These are phyloP conservation scores for Closterium sp. DNA, from an alignment of 139 green algal genomes.

Conservation along the genomic window DNA sequence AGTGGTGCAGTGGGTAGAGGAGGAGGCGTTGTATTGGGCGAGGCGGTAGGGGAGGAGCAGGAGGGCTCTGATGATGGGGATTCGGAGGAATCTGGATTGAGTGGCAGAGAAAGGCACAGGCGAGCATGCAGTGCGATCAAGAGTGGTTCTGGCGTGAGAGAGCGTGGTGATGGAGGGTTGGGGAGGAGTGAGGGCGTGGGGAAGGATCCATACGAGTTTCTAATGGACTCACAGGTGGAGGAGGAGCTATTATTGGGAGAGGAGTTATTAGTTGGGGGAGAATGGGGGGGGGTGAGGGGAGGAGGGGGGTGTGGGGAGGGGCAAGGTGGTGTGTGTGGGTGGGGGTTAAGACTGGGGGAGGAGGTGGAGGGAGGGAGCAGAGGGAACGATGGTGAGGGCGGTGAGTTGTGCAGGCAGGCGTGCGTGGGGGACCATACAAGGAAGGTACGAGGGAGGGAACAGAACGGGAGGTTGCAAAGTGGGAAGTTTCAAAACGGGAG, in stretches of 20 bases:
- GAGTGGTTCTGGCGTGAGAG: not conserved
- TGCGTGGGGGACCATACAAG: not conserved
- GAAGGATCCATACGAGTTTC: not conserved
- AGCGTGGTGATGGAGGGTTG: not conserved
- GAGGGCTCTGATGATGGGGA: not conserved
- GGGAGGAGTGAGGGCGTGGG: not conserved
- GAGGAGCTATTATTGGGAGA: not conserved
- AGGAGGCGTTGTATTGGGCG: not conserved
- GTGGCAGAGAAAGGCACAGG: too few relatives aligned
- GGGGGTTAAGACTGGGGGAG: not conserved
- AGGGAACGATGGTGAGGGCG: not conserved
- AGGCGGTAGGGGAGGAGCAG: not conserved
- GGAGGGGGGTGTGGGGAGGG: not conserved
- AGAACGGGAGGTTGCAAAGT: too few relatives aligned
- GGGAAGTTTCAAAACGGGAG: too few relatives aligned
- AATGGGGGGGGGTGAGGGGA: not conserved
- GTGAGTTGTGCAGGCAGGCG: not conserved
- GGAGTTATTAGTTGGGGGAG: not conserved
- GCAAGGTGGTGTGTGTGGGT: not conserved
- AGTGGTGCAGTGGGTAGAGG: not conserved
- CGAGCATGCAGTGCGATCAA: not conserved
- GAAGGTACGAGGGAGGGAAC: too few relatives aligned
- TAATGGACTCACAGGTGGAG: not conserved
- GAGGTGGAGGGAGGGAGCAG: not conserved
- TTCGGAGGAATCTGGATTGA: not conserved